Conservation (phyloP, 2,329 filamentous ascomycete genomes). For the Dryadomyces quercivorus region DNA sequence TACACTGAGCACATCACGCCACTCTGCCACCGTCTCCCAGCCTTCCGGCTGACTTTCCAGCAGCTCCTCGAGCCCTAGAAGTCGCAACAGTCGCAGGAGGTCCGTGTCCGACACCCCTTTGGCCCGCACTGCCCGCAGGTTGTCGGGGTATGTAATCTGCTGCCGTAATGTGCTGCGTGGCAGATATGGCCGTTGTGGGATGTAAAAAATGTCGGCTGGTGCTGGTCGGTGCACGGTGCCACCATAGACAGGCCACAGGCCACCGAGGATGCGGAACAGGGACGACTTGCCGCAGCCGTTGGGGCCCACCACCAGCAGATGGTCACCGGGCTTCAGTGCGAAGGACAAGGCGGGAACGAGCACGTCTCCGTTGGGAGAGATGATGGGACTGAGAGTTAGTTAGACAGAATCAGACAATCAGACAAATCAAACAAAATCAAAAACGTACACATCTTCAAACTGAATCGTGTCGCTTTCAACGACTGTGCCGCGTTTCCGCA, state of each 20-base stretch:
- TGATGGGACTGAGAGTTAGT: constrained; percentile 56
- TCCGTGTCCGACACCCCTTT: constrained; percentile 75
- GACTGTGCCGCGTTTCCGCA: constrained; percentile 70
- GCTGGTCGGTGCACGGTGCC: constrained; percentile 85
- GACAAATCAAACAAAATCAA: neutral
- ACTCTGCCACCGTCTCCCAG: constrained; percentile 92
- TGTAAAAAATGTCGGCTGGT: constrained; percentile 93
- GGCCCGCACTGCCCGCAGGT: constrained; percentile 71
- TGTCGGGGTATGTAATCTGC: constrained; percentile 94
- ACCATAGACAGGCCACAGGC: constrained; percentile 95
- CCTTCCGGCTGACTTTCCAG: constrained; percentile 60
- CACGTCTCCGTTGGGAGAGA: constrained; percentile 92
- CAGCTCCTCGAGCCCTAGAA: constrained; percentile 73
- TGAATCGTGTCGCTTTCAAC: constrained; percentile 74
- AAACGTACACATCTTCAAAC: constrained; percentile 63
- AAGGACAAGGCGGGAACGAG: constrained; percentile 80
- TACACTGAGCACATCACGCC: constrained; percentile 86
- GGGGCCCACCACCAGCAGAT: constrained; percentile 87
- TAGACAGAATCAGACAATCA: neutral
- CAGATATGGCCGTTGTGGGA: constrained; percentile 89
- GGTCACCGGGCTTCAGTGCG: constrained; percentile 72
- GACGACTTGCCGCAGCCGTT: constrained; percentile 97
- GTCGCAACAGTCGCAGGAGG: constrained; percentile 61
- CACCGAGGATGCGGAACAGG: constrained; percentile 89
- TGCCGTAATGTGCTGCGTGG: constrained; percentile 85